phyloP scores from a whole-genome alignment of 208 protist species.

The Trypanosoma boissoni region DNA sequence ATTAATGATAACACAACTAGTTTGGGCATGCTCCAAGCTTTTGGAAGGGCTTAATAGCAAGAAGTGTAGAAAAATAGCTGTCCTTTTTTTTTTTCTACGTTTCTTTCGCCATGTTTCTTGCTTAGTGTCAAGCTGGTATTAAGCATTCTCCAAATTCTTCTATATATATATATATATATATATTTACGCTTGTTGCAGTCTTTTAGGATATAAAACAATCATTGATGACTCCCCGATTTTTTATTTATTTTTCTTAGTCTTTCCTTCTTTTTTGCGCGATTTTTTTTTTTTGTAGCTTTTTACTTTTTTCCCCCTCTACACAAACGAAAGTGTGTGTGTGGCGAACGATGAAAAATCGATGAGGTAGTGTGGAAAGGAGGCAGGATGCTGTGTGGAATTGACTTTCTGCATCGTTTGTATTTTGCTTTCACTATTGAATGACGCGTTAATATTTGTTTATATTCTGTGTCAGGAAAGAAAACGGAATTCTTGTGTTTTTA shows the following conservation, averaged over 20 bases:
- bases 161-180: neutral
- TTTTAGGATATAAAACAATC: neutral
- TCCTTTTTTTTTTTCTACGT: slow-evolving; percentile 4
- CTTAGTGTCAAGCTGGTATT: too few species aligned
- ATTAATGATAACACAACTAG: slow-evolving; percentile 83
- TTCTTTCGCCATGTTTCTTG: neutral
- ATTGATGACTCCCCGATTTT: neutral
- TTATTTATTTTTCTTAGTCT: neutral
- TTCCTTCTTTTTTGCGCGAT: neutral
- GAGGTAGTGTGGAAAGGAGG: too few species aligned
- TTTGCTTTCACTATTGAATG: too few species aligned
- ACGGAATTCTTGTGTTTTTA: too few species aligned
- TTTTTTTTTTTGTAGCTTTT: slow-evolving; percentile 16
- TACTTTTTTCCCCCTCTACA: slow-evolving; percentile 4
- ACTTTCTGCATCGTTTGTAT: too few species aligned
- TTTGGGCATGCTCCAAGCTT: slow-evolving; percentile 82
- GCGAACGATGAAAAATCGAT: neutral
- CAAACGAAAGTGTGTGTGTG: neutral
- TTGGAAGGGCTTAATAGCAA: slow-evolving; percentile 56
- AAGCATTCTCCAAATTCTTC: neutral
- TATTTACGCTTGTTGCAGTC: neutral
- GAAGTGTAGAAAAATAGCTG: neutral
- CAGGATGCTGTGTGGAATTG: too few species aligned
- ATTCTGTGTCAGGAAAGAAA: too few species aligned
- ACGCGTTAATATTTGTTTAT: too few species aligned